These are phyloP conservation scores for Termitomyces sp. DNA, from an alignment of 768 basidiomycete genomes.

Conservation along the genomic window DNA sequence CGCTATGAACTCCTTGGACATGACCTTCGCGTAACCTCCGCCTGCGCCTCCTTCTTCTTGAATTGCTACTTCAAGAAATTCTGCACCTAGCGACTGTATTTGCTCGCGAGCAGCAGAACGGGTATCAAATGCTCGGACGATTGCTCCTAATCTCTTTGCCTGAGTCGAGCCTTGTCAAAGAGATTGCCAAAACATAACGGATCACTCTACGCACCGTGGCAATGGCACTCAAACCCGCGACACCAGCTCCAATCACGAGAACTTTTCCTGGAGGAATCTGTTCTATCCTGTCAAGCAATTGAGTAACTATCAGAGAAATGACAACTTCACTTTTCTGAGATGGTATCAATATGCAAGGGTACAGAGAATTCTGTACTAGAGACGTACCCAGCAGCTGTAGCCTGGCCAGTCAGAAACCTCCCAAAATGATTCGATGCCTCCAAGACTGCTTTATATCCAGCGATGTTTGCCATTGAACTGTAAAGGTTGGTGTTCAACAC, in stretches of 20 bases:
- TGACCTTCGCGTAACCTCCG: constrained; percentile 86
- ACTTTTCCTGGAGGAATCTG: constrained; percentile 87
- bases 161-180: constrained; percentile 17
- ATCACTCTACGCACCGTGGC: constrained; percentile 49
- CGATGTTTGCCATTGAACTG: constrained; percentile 92
- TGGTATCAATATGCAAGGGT: background rate
- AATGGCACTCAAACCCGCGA: constrained; percentile 85
- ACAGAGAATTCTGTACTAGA: background rate
- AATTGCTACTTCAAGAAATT: constrained; percentile 79
- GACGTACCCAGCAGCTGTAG: constrained; percentile 82
- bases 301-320: background rate
- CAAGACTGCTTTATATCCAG: constrained; percentile 89
- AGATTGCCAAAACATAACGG: background rate
- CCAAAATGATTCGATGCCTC: constrained; percentile 90
- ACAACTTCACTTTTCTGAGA: constrained; percentile 25
- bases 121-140: constrained; percentile 86
- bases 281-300: background rate
- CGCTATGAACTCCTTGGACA: constrained; percentile 86
- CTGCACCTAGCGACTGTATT: constrained; percentile 84
- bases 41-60: constrained; percentile 78
- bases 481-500: background rate
- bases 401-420: constrained; percentile 85
- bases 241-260: constrained; percentile 83
- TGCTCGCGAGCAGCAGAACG: constrained; percentile 83
- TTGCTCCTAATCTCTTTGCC: constrained; percentile 81